Conservation (phyloP, 2,329 filamentous ascomycete species). For the Aspergillus pseudotamarii region DNA sequence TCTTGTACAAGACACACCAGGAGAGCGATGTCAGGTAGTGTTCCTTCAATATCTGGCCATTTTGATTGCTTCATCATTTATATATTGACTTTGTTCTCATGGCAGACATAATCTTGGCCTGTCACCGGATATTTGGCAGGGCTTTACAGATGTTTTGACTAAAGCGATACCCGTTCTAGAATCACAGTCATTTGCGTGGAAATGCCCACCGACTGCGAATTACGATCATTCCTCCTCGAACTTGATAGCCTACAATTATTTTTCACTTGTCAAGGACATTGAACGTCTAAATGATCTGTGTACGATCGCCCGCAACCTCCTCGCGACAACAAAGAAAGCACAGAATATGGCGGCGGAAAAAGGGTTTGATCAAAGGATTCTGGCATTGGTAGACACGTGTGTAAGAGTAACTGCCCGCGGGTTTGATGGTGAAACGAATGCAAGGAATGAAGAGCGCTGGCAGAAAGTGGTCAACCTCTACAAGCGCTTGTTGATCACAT, state of each 20-base stretch:
- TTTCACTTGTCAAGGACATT: conserved; percentile 62
- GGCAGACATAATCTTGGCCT: conserved; percentile 59
- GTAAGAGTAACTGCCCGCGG: conserved; percentile 66
- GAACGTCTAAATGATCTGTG: conserved; percentile 65
- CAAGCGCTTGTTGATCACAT: conserved; percentile 67
- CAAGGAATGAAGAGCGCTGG: conserved; percentile 66
- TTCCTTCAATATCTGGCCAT: neutral
- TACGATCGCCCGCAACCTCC: conserved; percentile 63
- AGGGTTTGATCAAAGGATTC: conserved; percentile 63
- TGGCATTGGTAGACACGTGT: conserved; percentile 65
- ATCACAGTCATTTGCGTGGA: conserved; percentile 63
- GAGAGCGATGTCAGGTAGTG: conserved; percentile 56
- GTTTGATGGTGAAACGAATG: conserved; percentile 65
- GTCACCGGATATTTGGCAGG: conserved; percentile 61
- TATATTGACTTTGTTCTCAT: conserved; percentile 11
- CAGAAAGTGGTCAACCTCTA: conserved; percentile 67
- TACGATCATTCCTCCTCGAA: conserved; percentile 63
- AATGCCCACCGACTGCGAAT: conserved; percentile 58
- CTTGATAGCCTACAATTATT: conserved; percentile 63
- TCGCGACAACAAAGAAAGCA: conserved; percentile 62
- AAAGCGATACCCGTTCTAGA: conserved; percentile 65
- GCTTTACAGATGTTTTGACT: conserved; percentile 59
- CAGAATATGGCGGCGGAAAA: conserved; percentile 65
- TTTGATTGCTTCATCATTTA: neutral
- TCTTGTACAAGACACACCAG: conserved; percentile 60